These are phyloP conservation scores for Barnettozyma sucrosica DNA, from an alignment of 805 yeast species.

Conservation along the genomic window DNA sequence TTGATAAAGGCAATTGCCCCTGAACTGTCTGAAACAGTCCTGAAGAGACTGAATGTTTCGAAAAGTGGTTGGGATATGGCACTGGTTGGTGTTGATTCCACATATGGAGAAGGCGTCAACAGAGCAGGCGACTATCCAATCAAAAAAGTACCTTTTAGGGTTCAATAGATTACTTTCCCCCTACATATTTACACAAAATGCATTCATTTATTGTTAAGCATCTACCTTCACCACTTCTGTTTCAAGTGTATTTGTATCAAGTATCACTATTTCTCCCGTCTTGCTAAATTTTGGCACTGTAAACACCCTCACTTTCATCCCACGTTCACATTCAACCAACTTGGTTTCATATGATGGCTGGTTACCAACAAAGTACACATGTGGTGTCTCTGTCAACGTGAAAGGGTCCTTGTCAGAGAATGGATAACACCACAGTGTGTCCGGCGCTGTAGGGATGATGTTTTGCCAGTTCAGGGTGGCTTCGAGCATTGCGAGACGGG, in stretches of 20 bases:
- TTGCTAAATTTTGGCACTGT: conserved; percentile 65
- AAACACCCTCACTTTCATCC: conserved; percentile 45
- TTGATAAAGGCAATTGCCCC: conserved; percentile 74
- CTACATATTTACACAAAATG: background rate
- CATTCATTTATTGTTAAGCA: background rate
- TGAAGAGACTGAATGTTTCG: conserved; percentile 59
- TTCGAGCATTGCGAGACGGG: conserved; percentile 53
- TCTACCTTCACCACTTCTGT: conserved; percentile 40
- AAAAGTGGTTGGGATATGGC: conserved; percentile 42
- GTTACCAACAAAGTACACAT: conserved; percentile 82
- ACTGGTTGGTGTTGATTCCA: conserved; percentile 47
- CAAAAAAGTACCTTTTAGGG: conserved; percentile 24
- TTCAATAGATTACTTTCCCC: background rate
- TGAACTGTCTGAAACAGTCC: conserved; percentile 43
- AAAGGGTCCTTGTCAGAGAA: conserved; percentile 76
- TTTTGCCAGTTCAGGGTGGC: conserved; percentile 78
- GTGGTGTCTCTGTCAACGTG: conserved; percentile 71
- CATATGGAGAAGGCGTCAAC: conserved; percentile 57
- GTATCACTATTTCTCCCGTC: conserved; percentile 58
- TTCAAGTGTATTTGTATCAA: conserved; percentile 54
- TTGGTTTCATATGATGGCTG: conserved; percentile 57
- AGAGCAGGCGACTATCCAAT: conserved; percentile 46
- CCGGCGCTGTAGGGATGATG: conserved; percentile 92
- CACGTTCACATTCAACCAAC: conserved; percentile 31
- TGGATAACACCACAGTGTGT: conserved; percentile 88